Conservation (phyloP, 78 protist genomes). For the Guillardia theta region DNA sequence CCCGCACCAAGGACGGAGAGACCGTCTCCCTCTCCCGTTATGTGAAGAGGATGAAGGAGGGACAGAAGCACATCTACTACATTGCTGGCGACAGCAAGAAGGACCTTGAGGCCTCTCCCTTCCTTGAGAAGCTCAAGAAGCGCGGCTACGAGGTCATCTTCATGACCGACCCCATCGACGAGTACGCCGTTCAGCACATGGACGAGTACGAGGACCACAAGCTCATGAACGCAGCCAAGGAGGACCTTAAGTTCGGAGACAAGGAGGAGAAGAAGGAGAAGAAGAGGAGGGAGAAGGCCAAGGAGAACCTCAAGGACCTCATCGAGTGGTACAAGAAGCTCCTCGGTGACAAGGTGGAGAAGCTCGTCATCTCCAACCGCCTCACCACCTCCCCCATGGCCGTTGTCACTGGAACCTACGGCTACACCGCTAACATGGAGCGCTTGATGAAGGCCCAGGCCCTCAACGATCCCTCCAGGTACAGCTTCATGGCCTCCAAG, state of each 20-base stretch:
- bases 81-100: conserved; percentile 80
- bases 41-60: conserved; percentile 83
- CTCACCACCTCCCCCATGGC: conserved; percentile 80
- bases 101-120: conserved; percentile 66
- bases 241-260: conserved; percentile 82
- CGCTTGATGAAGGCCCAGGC: conserved; percentile 92
- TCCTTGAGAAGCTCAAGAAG: conserved; percentile 79
- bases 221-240: conserved; percentile 85
- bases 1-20: conserved; percentile 11
- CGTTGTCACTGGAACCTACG: conserved; percentile 79
- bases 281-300: conserved; percentile 42
- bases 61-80: conserved; percentile 91
- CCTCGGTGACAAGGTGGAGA: conserved; percentile 66
- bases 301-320: conserved; percentile 59
- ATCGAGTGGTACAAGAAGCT: conserved; percentile 38
- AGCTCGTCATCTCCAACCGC: conserved; percentile 76
- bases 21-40: conserved; percentile 81
- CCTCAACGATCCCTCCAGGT: conserved; percentile 39
- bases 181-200: conserved; percentile 84
- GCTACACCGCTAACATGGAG: conserved; percentile 93
- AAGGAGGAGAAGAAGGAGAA: conserved; percentile 60
- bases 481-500: conserved; percentile 49
- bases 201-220: conserved; percentile 76
- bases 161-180: conserved; percentile 96
- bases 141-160: conserved; percentile 92